Evolutionary conservation across 306 rosid genomes (phyloP).

Genomic region (Betula pendula): DNA sequence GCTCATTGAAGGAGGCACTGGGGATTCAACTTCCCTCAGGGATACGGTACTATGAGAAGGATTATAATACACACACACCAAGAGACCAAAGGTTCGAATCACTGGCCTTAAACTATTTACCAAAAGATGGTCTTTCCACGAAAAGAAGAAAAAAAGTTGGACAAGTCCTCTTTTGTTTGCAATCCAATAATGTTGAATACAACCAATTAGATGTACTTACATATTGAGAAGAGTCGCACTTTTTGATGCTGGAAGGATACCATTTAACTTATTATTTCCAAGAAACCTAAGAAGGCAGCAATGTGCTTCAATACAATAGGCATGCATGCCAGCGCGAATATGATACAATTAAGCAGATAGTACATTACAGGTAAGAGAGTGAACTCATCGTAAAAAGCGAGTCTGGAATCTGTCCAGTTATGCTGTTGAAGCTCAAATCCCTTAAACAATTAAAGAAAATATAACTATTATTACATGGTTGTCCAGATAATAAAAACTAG

Average conservation of each 20-base stretch:
- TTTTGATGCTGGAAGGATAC: constrained; percentile 55
- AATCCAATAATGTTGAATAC: background rate
- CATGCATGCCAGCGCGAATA: constrained; percentile 5
- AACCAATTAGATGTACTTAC: constrained; percentile 42
- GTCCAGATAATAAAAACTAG: background rate
- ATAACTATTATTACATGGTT: background rate
- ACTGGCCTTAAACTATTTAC: background rate
- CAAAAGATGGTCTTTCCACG: background rate
- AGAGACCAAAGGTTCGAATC: background rate
- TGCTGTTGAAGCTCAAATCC: constrained; percentile 88
- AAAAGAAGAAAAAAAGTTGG: background rate
- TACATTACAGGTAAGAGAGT: constrained; percentile 60
- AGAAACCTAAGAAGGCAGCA: constrained; percentile 56
- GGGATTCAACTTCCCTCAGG: background rate
- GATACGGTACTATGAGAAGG: background rate
- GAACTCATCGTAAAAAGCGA: constrained; percentile 70
- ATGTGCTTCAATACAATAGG: constrained; percentile 8
- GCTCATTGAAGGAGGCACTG: background rate
- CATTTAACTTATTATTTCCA: constrained; percentile 70
- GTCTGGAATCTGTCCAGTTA: constrained; percentile 58
- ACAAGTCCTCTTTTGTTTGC: background rate
- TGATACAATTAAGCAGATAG: constrained; percentile 14
- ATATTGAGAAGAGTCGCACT: constrained; percentile 48
- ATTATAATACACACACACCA: too few relatives aligned
- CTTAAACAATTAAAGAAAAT: constrained; percentile 38